These are phyloP conservation scores for Talaromyces ruber DNA, from an alignment of 495 filamentous ascomycete species.

Conservation along the genomic window DNA sequence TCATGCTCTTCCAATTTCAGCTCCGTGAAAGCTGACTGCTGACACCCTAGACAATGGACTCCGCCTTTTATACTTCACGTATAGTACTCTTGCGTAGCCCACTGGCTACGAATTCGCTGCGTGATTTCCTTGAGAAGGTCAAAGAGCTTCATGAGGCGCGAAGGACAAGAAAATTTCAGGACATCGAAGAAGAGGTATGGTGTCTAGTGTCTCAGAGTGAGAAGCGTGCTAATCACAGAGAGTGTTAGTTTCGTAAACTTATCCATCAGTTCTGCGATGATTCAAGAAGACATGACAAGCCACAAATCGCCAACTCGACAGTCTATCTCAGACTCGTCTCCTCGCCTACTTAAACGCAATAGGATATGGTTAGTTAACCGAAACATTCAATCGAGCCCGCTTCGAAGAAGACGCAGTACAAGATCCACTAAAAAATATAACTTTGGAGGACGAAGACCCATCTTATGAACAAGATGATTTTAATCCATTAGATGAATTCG, in stretches of 20 bases:
- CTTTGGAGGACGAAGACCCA: background rate
- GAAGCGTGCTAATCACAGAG: background rate
- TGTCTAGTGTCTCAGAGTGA: background rate
- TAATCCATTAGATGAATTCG: background rate
- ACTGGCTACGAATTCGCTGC: background rate
- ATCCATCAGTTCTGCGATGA: background rate
- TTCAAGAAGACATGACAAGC: background rate
- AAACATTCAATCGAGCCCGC: background rate
- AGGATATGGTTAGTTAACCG: background rate
- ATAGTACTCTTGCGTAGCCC: background rate
- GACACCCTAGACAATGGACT: background rate
- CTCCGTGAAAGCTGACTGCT: background rate
- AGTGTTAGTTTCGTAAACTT: background rate
- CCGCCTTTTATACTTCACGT: background rate
- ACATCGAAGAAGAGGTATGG: background rate
- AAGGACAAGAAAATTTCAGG: background rate
- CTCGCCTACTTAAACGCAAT: background rate
- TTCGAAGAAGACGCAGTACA: background rate
- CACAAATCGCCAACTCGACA: background rate
- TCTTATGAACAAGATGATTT: background rate
- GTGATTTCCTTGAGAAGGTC: background rate
- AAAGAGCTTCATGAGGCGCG: background rate
- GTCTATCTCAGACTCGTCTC: background rate
- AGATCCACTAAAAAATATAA: background rate
- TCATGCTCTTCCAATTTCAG: background rate